A percentile compares a stretch with the other conserved stretches of the same genome.
Conservation (phyloP, 768 basidiomycete species). For the Inosperma sp. region DNA sequence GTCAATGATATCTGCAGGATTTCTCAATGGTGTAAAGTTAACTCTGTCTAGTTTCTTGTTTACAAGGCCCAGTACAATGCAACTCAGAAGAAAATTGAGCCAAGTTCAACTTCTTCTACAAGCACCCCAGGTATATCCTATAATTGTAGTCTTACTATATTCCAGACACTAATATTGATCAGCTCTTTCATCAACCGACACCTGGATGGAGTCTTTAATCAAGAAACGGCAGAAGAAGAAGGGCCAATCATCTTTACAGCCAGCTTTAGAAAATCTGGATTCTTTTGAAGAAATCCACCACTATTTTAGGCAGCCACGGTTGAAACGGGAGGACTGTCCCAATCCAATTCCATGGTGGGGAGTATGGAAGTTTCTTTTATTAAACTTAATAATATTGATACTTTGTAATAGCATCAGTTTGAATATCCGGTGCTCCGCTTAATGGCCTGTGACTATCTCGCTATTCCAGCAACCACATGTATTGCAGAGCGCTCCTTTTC, state of each 20-base stretch:
- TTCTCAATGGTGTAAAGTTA: too few relatives aligned
- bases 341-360: neutral
- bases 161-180: too few relatives aligned
- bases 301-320: neutral
- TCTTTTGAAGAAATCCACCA: neutral
- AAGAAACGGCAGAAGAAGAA: neutral
- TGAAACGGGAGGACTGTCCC: neutral
- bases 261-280: neutral
- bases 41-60: too few relatives aligned
- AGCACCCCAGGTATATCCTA: too few relatives aligned
- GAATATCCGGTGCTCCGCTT: neutral
- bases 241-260: neutral
- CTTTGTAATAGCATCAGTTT: neutral
- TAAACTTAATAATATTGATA: neutral
- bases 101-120: too few relatives aligned
- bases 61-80: too few relatives aligned
- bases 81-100: too few relatives aligned
- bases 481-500: conserved; percentile 11
- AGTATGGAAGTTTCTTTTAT: neutral
- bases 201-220: neutral
- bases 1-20: too few relatives aligned
- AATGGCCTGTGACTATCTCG: conserved; percentile 8
- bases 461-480: conserved; percentile 4
- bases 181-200: neutral
- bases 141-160: too few relatives aligned